Conservation (phyloP, 768 basidiomycete genomes). For the Lyophyllum atratum region DNA sequence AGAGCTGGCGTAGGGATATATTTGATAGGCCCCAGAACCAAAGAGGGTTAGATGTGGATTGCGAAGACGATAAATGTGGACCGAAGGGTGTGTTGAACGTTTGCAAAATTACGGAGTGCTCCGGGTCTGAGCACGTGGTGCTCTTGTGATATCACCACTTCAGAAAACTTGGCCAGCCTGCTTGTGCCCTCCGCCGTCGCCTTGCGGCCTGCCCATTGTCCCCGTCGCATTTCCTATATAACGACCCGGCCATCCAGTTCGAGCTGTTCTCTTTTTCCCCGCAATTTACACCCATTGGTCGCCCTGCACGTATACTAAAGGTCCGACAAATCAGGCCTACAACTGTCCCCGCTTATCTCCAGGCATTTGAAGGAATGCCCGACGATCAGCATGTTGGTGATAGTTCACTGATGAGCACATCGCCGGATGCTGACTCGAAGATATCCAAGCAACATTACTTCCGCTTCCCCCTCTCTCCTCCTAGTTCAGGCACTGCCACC, state of each 20-base stretch:
- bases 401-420: slow-evolving; percentile 3
- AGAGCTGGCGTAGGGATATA: neutral
- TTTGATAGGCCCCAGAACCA: neutral
- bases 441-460: slow-evolving; percentile 27
- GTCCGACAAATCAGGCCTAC: neutral
- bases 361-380: slow-evolving; percentile 10
- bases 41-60: neutral
- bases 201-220: neutral
- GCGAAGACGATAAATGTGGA: slow-evolving; percentile 13
- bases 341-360: slow-evolving; percentile 13
- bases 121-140: slow-evolving; percentile 33
- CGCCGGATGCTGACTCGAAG: slow-evolving; percentile 17
- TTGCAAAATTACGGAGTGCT: slow-evolving; percentile 27
- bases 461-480: slow-evolving; percentile 48
- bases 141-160: slow-evolving; percentile 21
- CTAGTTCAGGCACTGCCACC: slow-evolving; percentile 43
- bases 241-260: neutral
- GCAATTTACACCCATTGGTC: slow-evolving; percentile 19
- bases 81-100: slow-evolving; percentile 15
- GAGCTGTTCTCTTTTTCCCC: slow-evolving; percentile 12
- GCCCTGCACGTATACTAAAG: slow-evolving; percentile 11
- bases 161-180: slow-evolving; percentile 5
- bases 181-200: slow-evolving; percentile 4
- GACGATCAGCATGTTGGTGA: slow-evolving; percentile 17
- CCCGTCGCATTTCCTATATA: neutral